Conservation (phyloP, 1,139 yeast genomes). For the Geotrichum candidum region DNA sequence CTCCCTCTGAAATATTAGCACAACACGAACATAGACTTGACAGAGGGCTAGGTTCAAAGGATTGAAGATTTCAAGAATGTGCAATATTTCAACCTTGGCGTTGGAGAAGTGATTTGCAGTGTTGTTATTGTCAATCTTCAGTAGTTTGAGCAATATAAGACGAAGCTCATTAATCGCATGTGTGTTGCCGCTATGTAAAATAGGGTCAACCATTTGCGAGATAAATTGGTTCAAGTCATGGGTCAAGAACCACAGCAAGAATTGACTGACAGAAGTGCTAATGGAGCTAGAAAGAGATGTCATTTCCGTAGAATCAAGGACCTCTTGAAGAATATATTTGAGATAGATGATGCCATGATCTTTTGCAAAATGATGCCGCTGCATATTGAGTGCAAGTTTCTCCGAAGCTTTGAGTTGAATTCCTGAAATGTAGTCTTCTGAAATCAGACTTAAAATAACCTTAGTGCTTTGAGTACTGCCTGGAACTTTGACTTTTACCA, state of each 20-base stretch:
- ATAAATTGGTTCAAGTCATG: constrained; percentile 20
- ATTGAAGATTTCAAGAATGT: constrained; percentile 32
- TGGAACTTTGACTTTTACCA: constrained; percentile 21
- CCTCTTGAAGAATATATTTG: constrained; percentile 24
- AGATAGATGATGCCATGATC: constrained; percentile 23
- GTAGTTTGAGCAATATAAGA: constrained; percentile 16
- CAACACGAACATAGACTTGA: constrained; percentile 43
- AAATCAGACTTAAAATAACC: constrained; percentile 22
- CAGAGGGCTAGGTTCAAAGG: constrained; percentile 51
- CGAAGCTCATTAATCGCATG: constrained; percentile 19
- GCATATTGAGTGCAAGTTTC: constrained; percentile 24
- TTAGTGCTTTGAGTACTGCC: constrained; percentile 20
- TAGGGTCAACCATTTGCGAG: constrained; percentile 22
- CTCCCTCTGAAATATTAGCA: constrained; percentile 14
- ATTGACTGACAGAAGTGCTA: constrained; percentile 13
- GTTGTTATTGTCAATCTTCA: constrained; percentile 10
- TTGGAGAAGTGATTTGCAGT: not conserved
- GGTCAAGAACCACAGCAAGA: constrained; percentile 21
- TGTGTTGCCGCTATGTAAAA: constrained; percentile 21
- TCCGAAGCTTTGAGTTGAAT: constrained; percentile 24
- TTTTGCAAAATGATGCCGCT: constrained; percentile 24
- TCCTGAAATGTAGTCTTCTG: constrained; percentile 13
- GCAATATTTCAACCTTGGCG: constrained; percentile 20
- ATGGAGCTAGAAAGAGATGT: constrained; percentile 11
- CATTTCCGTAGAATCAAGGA: constrained; percentile 18